Percentiles rank a stretch among this genome's conserved stretches.
Conservation (phyloP, 176 grass and related monocot species). For the Lolium multiflorum region DNA sequence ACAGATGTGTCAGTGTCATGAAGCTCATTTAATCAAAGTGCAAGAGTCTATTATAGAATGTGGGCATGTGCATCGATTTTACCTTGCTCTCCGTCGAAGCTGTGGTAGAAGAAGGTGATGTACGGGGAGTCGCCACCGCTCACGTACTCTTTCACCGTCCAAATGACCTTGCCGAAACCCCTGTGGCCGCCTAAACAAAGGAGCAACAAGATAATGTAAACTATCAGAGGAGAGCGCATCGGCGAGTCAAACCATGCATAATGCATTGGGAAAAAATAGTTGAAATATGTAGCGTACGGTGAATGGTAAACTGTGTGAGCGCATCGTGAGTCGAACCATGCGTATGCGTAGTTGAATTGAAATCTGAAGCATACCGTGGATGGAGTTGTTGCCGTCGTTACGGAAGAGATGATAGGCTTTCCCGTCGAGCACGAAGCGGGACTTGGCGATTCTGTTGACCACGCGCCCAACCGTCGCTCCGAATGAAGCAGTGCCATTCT, state of each 20-base stretch:
- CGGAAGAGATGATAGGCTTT: constrained; percentile 52
- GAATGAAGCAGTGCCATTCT: constrained; percentile 77
- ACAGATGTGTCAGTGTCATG: background rate
- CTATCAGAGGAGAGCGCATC: background rate
- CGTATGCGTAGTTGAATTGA: background rate
- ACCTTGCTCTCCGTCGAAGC: constrained; percentile 34
- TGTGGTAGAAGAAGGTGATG: constrained; percentile 30
- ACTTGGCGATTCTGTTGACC: constrained; percentile 70
- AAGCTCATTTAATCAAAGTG: too few relatives aligned
- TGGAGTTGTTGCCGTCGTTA: constrained; percentile 76
- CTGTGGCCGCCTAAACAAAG: constrained; percentile 14
- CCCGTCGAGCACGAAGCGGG: constrained; percentile 65
- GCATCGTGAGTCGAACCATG: background rate
- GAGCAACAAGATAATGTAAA: background rate
- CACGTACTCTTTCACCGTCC: constrained; percentile 11
- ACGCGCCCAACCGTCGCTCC: constrained; percentile 77
- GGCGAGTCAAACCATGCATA: background rate
- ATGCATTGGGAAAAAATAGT: background rate
- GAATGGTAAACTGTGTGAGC: too few relatives aligned
- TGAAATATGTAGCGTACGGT: background rate
- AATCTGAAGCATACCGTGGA: constrained; percentile 55
- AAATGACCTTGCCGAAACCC: constrained; percentile 24
- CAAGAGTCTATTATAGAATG: too few relatives aligned
- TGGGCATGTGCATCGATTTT: background rate
- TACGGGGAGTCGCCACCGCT: background rate